Base-by-base conservation (phyloP, 2,329 filamentous ascomycete species). In the Peltaster fructicola region DNA sequence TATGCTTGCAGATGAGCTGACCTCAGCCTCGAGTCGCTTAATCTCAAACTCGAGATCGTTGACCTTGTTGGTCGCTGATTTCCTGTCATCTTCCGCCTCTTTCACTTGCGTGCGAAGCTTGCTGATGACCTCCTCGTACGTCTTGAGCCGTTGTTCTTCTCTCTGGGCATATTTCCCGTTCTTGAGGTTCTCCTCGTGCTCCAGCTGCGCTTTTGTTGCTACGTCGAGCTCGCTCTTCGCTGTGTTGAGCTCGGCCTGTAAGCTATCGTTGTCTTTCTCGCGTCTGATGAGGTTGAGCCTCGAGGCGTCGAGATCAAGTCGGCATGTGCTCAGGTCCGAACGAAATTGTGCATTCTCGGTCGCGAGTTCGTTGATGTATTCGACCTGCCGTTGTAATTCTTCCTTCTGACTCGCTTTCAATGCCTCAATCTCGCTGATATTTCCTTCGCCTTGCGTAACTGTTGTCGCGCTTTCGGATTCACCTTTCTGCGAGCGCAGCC, bases 311-410 rank as follows among this genome's bases (percentile, higher is more conserved):
- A 41, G 32, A 21, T 45, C 33, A 3, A 41, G 27, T 8, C 33
- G 24, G 5, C 26, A 22, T 67, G 71, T 30, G 2, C 67, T 63
- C 4, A 92, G 58, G 38, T 90, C 77, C 3, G 65, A 58, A 48
- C 74, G 72, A 12, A 92, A 56, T 2, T 56, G 61, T 11, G 65
- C 59, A 14, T 90, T 68, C 38, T 88, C 70, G 3, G 58, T 52
- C 36, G 73, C 73, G 8, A 95, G 65, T 22, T 61, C 64, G 25
- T 70, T 65, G 17, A 88, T 69, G 48, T 85, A 73, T 20, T 68
- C 65, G 5, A 35, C 34, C 30, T 45, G 41, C 30, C 60, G 63
- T 25, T 68, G 61, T 15, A 85, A 67, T 47, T 85, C 71, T 22
- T 68, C 63, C 7, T 73, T 58, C 40, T 76, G 78, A 29, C 72